Evolutionary conservation across 148 eudicot genomes (phyloP).

Genomic region (Simmondsia chinensis): DNA sequence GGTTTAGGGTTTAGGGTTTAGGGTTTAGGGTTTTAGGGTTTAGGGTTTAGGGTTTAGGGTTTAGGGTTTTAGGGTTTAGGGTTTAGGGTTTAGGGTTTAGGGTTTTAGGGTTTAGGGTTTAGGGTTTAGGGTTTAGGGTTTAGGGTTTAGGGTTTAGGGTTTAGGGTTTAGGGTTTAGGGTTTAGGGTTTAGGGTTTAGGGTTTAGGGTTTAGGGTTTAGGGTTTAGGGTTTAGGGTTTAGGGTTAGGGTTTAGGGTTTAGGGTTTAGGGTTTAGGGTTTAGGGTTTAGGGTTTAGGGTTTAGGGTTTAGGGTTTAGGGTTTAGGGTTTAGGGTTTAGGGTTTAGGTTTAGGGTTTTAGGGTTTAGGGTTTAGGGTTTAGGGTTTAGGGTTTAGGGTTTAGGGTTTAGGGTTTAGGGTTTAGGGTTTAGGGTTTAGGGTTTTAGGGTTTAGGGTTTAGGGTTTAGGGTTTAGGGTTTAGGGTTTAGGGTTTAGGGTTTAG

Average conservation of each 20-base stretch:
- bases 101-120: conserved; percentile 18
- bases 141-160: conserved; percentile 14
- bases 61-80: conserved; percentile 9
- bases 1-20: conserved; percentile 10
- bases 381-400: conserved; percentile 22
- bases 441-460: conserved; percentile 11
- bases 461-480: conserved; percentile 15
- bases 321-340: conserved; percentile 23
- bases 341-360: conserved; percentile 20
- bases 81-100: conserved; percentile 15
- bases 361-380: conserved; percentile 22
- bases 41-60: conserved; percentile 11
- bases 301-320: conserved; percentile 19
- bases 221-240: conserved; percentile 7
- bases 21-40: conserved; percentile 6
- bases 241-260: conserved; percentile 23
- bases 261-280: conserved; percentile 17
- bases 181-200: conserved; percentile 17
- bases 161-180: conserved; percentile 12
- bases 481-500: conserved; percentile 6
- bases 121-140: conserved; percentile 19
- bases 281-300: conserved; percentile 19
- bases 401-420: conserved; percentile 25
- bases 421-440: conserved; percentile 26
- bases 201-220: conserved; percentile 13